phyloP scores from a whole-genome alignment of 2,329 filamentous ascomycete genomes.

The Penicillium sp. region DNA sequence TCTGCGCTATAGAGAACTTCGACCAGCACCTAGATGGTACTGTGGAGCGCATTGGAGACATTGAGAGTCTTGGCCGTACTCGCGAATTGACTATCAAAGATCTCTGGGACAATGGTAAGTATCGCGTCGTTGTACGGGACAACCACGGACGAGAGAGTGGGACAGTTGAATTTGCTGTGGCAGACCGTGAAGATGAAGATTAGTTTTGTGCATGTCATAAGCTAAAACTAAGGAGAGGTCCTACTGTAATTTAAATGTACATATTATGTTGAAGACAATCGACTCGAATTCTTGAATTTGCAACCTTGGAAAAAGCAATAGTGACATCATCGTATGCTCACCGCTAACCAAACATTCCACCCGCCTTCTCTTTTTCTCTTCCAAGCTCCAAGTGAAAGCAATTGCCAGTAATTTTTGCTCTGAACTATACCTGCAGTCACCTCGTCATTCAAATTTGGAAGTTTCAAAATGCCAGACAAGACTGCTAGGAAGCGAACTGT shows the following conservation, averaged over 20 bases:
- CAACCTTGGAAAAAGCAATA: slow-evolving; percentile 3
- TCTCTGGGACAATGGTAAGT: slow-evolving; percentile 78
- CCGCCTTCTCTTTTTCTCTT: background rate
- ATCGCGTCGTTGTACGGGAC: slow-evolving; percentile 59
- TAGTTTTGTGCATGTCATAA: slow-evolving; percentile 16
- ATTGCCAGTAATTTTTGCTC: background rate
- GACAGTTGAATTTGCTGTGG: slow-evolving; percentile 49
- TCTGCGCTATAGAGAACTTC: slow-evolving; percentile 75
- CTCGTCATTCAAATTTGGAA: background rate
- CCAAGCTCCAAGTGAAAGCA: background rate
- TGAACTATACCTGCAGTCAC: background rate
- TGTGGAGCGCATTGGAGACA: slow-evolving; percentile 80
- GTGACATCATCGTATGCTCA: slow-evolving; percentile 40
- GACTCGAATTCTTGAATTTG: background rate
- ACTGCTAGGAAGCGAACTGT: slow-evolving; percentile 25
- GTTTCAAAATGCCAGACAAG: slow-evolving; percentile 12
- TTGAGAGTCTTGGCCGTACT: slow-evolving; percentile 91
- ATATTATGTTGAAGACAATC: background rate
- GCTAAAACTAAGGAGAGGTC: background rate
- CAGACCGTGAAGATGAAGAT: slow-evolving; percentile 36
- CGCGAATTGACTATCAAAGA: slow-evolving; percentile 95
- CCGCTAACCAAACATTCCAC: slow-evolving; percentile 17
- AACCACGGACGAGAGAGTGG: slow-evolving; percentile 48
- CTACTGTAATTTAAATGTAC: background rate
- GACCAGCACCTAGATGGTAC: slow-evolving; percentile 79